Base-by-base conservation (phyloP, 352 stramenopile species). In the Phytophthora europaea region DNA sequence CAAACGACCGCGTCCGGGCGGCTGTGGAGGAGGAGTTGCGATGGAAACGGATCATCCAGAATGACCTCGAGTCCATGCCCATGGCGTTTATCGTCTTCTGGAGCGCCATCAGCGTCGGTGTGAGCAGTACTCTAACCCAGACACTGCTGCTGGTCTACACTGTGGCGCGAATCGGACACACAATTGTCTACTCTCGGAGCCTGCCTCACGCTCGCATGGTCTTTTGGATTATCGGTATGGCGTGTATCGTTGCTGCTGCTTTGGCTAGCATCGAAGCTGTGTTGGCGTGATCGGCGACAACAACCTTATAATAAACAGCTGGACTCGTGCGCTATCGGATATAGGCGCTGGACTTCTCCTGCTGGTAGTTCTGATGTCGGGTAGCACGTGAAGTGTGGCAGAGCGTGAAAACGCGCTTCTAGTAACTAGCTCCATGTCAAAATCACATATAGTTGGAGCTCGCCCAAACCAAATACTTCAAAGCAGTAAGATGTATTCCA, bases 11-110 rank as follows among this genome's bases (percentile, higher is more conserved):
- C 23, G 54, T 76, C 12, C 61, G 65, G 2, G 47, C 67, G 2
- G 76, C 78, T 1, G 55, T 72, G 23, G 57, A 79, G 33, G 65
- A 76, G 7, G 81, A 89, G 54, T 64, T 69, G 59, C 83, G 84
- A 26, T 91, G 84, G 81, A 82, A 83, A 22, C 80, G 80, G 1
- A 89, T 91, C 48, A 72, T 87, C 40, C 71, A 79, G 43, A 91
- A 91, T 73, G 83, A 91, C 55, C 61, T 89, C 33, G 83, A 91
- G 67, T 88, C 83, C 36, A 84, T 91, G 59, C 83, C 84, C 1
- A 78, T 92, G 50, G 82, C 78, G 12, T 73, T 85, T 62, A 58
- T 83, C 22, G 79, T 90, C 18, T 90, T 88, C 53, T 77, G 64
- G 56, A 76, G 60, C 10, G 73, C 70, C 0, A 83, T 90, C 45